Base-by-base conservation (phyloP, 257 asterid genomes). In the Lycium ferocissimum region DNA sequence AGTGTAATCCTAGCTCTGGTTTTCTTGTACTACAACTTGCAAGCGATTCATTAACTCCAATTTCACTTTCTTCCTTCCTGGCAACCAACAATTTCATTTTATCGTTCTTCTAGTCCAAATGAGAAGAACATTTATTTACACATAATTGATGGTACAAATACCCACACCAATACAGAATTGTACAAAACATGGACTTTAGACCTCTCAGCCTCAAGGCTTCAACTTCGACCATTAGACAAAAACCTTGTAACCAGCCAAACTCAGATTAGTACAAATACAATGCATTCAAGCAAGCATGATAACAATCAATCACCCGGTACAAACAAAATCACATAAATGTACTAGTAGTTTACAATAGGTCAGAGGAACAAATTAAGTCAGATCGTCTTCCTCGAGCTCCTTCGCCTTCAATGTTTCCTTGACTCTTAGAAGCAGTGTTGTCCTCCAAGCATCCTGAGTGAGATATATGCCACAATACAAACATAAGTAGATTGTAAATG, bases 351-450 rank as follows among this genome's bases (percentile, higher is more conserved):
- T 78, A 78, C 82, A 78, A 53, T 26, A 78, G 33, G 61, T 78
- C 73, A 56, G 35, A 54, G 65, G 65, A 78, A 53, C 65, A 53
- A 78, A 78, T 93, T 87, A 96, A 85, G 99, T 96, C 62, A 96
- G 98, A 91, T 96, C 98, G 62, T 94, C 98, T 83, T 94, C 99
- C 89, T 94, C 99, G 7, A 91, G 91, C 91, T 94, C 99, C 90
- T 92, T 93, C 6, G 99, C 99, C 93, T 94, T 96, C 89, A 96
- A 62, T 37, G 96, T 91, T 86, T 96, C 99, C 97, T 94, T 96
- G 88, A 94, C 98, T 93, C 99, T 94, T 90, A 96, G 87, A 20
- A 96, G 93, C 75, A 96, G 98, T 35, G 98, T 93, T 2, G 99
- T 96, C 90, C 92, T 96, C 98, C 95, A 93, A 38, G 93, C 94